Percentiles rank a stretch among this genome's conserved stretches.
These are phyloP conservation scores for Smallanthus sonchifolius DNA, from an alignment of 129 eudicot genomes.

Conservation along the genomic window DNA sequence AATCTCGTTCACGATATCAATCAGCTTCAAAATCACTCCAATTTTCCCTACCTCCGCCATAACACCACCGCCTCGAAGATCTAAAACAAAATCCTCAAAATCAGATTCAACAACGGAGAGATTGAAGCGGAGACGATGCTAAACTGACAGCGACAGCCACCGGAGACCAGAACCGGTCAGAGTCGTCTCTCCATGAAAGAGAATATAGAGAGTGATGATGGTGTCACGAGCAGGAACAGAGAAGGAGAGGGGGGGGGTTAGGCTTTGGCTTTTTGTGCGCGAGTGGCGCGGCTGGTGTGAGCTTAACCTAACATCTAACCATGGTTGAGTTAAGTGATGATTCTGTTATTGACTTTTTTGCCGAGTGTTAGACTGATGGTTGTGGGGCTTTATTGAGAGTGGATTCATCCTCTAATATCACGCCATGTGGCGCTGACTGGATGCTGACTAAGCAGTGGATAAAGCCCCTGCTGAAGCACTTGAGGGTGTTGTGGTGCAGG, in stretches of 20 bases:
- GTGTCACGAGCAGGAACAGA: conserved; percentile 33
- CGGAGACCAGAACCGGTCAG: conserved; percentile 23
- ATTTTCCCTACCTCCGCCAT: conserved; percentile 53
- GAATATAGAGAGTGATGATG: conserved; percentile 27
- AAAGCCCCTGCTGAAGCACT: too few relatives aligned
- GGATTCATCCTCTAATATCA: too few relatives aligned
- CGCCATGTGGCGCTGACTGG: too few relatives aligned
- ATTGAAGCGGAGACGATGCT: too few relatives aligned
- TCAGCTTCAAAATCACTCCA: conserved; percentile 44
- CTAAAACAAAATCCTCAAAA: conserved; percentile 9
- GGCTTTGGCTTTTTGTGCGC: conserved; percentile 13
- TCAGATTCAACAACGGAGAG: not conserved
- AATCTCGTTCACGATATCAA: conserved; percentile 55
- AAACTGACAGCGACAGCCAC: not conserved
- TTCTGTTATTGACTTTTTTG: conserved; percentile 28
- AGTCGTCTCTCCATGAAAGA: conserved; percentile 30
- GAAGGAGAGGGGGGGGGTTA: not conserved
- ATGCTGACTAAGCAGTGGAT: too few relatives aligned
- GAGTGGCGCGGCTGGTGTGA: conserved; percentile 31
- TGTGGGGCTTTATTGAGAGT: too few relatives aligned
- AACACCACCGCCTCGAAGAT: conserved; percentile 18
- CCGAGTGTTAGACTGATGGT: too few relatives aligned
- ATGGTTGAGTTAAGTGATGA: conserved; percentile 30
- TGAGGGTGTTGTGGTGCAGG: too few relatives aligned
- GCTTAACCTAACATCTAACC: conserved; percentile 19